Base-by-base conservation (phyloP, 176 grass and related monocot genomes). In the Carex littledalei region DNA sequence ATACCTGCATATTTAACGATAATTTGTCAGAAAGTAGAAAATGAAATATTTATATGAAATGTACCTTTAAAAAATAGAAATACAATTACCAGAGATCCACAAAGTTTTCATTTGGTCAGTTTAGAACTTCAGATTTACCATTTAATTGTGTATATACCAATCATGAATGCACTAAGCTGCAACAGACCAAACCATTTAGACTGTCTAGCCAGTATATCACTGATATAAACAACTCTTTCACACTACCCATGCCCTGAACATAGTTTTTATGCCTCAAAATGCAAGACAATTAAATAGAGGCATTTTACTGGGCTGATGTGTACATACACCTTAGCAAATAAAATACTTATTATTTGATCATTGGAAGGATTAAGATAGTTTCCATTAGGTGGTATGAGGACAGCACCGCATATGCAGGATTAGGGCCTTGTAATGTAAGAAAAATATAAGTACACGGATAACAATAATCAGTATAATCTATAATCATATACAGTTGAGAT, bases 1-100 rank as follows among this genome's bases (percentile, higher is more conserved):
- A 4, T 98, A 98, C 88, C 95, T 98, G 86, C 52, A 86, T 43
- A 89, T 59, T 59, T 85, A 85, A 35, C n/a, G 39, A 16, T 29
- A 7, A 31, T 77, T 77, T 54, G 12, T 54, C 14, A 54, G 10
- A 17, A 77, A 77, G 5, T 3, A 77, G 49, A 55, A 43, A 55
- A 31, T 29, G 0, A 77, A 77, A 15, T 55, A 22, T 72, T 18
- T 79, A 79, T 54, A 14, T 67, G 37, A 79, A 37, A 31, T 68
- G 67, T 70, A 70, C 17, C 20, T 39, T 69, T 53, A 20, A 47
- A 49, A 73, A 39, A 73, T 71, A 20, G 18, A 72, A 22, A 73
- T 22, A 50, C n/a, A 73, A 49, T 73, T 47, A 22, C 37, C 2
- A 73, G 18, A 50, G n/a, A 13, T 73, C 69, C 69, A 24, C 18